phyloP scores from a whole-genome alignment of 192 early-diverging fungal species.

The Coemansia sp. region DNA sequence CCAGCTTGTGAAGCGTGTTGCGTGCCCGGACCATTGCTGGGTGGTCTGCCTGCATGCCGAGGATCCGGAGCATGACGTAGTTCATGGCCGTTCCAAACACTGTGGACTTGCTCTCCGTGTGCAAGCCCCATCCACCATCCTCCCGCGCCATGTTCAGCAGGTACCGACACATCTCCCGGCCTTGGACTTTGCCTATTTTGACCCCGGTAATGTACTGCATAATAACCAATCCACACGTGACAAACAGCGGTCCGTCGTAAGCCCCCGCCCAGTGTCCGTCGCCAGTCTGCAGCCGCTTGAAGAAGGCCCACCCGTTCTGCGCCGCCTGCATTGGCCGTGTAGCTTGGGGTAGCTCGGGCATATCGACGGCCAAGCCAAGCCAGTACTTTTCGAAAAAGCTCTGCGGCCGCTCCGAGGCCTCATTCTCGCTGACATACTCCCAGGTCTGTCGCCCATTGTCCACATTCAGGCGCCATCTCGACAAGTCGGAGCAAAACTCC shows the following conservation, averaged over 20 bases:
- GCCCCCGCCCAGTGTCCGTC: slow-evolving; percentile 96
- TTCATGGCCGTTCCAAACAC: slow-evolving; percentile 96
- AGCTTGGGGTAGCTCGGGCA: slow-evolving; percentile 56
- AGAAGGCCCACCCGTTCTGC: slow-evolving; percentile 91
- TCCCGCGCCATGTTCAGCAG: slow-evolving; percentile 78
- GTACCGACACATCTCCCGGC: slow-evolving; percentile 83
- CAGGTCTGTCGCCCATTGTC: slow-evolving; percentile 89
- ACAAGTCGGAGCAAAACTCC: slow-evolving; percentile 64
- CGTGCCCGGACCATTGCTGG: slow-evolving; percentile 82
- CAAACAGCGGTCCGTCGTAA: slow-evolving; percentile 97
- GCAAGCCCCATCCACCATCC: slow-evolving; percentile 98
- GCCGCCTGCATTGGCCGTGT: slow-evolving; percentile 75
- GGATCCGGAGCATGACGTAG: slow-evolving; percentile 83
- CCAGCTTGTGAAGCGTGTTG: slow-evolving; percentile 75
- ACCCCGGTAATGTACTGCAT: slow-evolving; percentile 81
- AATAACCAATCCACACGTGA: slow-evolving; percentile 88
- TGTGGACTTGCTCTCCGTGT: slow-evolving; percentile 88
- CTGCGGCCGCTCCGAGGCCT: slow-evolving; percentile 61
- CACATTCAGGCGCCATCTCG: slow-evolving; percentile 81
- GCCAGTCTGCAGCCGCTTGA: slow-evolving; percentile 76
- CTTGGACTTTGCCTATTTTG: slow-evolving; percentile 60
- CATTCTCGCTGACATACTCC: slow-evolving; percentile 64
- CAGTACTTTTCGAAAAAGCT: slow-evolving; percentile 82
- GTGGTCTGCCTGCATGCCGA: slow-evolving; percentile 84
- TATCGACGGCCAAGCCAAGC: slow-evolving; percentile 68